These are phyloP conservation scores for Coemansia nantahalensis DNA, from an alignment of 192 early-diverging fungal genomes.

Conservation along the genomic window DNA sequence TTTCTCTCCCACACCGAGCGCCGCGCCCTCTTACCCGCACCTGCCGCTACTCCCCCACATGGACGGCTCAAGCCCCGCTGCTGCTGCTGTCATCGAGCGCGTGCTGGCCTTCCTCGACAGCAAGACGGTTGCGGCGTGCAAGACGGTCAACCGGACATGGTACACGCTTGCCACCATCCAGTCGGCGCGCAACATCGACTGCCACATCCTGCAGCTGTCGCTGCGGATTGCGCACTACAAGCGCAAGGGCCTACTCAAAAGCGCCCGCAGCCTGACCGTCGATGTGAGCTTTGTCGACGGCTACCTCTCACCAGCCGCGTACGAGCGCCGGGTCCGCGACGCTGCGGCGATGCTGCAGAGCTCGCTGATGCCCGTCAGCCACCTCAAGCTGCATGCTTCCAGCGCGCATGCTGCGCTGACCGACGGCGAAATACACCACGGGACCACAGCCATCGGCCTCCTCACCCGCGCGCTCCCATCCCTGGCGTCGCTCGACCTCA, in stretches of 20 bases:
- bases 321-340: conserved; percentile 38
- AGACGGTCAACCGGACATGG: conserved; percentile 42
- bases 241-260: conserved; percentile 32
- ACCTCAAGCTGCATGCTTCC: conserved; percentile 36
- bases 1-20: not conserved
- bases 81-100: conserved; percentile 35
- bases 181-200: conserved; percentile 40
- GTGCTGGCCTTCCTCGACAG: conserved; percentile 34
- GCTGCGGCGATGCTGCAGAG: conserved; percentile 13
- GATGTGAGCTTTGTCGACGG: conserved; percentile 46
- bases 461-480: conserved; percentile 26
- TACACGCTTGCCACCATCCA: conserved; percentile 27
- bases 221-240: conserved; percentile 40
- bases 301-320: conserved; percentile 36
- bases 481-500: conserved; percentile 33
- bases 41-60: conserved; percentile 5
- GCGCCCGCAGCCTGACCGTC: conserved; percentile 34
- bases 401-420: conserved; percentile 23
- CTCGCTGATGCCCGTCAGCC: conserved; percentile 18
- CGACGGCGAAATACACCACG: conserved; percentile 35
- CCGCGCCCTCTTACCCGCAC: not conserved
- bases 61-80: conserved; percentile 43
- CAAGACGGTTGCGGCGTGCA: conserved; percentile 23
- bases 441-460: conserved; percentile 22
- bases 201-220: conserved; percentile 40